A percentile compares a stretch with the other conserved stretches of the same genome.
phyloP scores from a whole-genome alignment of 345 rosid genomes.

The Salix arbutifolia region DNA sequence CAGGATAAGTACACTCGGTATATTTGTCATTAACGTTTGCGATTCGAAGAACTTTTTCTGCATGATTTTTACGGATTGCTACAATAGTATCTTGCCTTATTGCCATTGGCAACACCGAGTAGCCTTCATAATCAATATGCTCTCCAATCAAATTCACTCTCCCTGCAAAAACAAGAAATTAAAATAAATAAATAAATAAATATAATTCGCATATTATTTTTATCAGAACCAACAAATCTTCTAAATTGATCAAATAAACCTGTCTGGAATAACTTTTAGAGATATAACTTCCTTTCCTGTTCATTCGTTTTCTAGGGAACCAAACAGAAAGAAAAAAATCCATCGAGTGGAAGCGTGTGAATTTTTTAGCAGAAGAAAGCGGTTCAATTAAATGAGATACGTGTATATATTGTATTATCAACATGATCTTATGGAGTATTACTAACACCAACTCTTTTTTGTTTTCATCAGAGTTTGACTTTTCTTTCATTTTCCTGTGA shows the following conservation, averaged over 20 bases:
- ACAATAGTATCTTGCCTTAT: constrained; percentile 88
- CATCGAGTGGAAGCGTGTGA: neutral
- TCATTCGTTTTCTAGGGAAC: neutral
- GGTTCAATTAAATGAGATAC: neutral
- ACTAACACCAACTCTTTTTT: neutral
- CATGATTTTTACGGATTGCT: constrained; percentile 57
- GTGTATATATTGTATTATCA: neutral
- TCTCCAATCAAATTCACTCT: constrained; percentile 98
- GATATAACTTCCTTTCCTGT: neutral
- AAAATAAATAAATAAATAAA: too few relatives aligned
- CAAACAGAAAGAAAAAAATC: neutral
- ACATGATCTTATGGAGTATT: neutral
- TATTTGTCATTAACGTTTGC: constrained; percentile 78
- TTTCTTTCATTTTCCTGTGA: constrained; percentile 2
- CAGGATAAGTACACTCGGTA: constrained; percentile 63
- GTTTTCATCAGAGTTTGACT: neutral
- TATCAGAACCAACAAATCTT: neutral
- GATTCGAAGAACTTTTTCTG: constrained; percentile 51
- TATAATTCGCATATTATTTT: too few relatives aligned
- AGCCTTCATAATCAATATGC: constrained; percentile 96
- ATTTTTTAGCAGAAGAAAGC: neutral
- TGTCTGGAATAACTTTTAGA: neutral
- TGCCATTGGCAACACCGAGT: constrained; percentile 98
- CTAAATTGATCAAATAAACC: neutral
- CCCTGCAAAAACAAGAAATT: constrained; percentile 37